Base-by-base conservation (phyloP, 225 moss, liverwort and hornwort species). In the Lunularia cruciata region DNA sequence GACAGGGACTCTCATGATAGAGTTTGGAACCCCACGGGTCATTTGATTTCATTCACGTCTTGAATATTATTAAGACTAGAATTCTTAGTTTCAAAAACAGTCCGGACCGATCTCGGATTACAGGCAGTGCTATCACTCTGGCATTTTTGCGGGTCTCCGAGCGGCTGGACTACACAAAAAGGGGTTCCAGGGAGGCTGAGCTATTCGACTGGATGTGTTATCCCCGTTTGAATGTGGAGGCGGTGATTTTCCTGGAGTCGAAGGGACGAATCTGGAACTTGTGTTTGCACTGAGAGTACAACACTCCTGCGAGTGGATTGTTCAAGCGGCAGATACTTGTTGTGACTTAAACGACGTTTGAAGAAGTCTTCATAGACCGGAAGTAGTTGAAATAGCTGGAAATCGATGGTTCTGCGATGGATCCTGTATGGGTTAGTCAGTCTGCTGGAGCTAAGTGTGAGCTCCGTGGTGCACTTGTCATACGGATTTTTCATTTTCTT, bases 401-500 rank as follows among this genome's bases (percentile, higher is more conserved):
- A 18, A 33, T 34, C 67, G 69, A 71, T 71, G 71, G 71, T 52
- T 25, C 36, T 71, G 31, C 58, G 71, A 61, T 37, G 47, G 47
- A 60, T 28, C 30, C 33, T 71, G 6, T 61, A 42, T 12, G 30
- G 46, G n/a, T 1, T 27, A 32, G 27, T 71, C 33, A 60, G 47
- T 5, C 32, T 82, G 12, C 13, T 84, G 48, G 89, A 89, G 68
- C 48, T 89, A 39, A 19, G 81, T 37, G 76, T 86, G 74, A 86
- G 86, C 69, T 68, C 66, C 13, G 39, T 72, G 59, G 82, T 86
- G 35, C 89, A 89, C 54, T 5, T 26, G 18, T 8, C 27, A 0
- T 89, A 47, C 51, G 84, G 0, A 8, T 2, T 77, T 35, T 64
- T 60, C 63, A 22, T 89, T 18, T 63, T 83, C 3, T 40, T 77